Evolutionary conservation across 2,329 filamentous ascomycete species (phyloP), one percentile per base, ranked within the genome.

Genomic region (Myriosclerotinia scirpicola): DNA sequence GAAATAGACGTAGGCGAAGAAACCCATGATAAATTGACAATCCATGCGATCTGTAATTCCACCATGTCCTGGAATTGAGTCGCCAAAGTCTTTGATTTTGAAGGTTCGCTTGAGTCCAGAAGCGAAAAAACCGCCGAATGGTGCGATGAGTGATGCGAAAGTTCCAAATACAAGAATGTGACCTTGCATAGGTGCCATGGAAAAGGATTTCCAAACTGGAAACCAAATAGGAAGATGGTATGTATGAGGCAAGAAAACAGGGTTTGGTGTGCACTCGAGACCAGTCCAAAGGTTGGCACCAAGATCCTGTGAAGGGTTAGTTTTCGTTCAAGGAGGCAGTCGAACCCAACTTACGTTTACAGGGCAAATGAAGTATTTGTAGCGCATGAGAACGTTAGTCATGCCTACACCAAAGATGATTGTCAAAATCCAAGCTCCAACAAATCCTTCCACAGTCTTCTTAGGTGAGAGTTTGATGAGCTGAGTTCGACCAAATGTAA

Each of bases 21-120:
- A 95, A 11, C 95, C 95, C 95, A 99, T 99, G 82, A 98, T 98
- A 81, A 99, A 99, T 77, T 99, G 95, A 78, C 95, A 99, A 77
- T 99, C 95, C 94, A 99, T 98, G 69, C 95, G 91, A 77, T 99
- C 95, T 20, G 95, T 99, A 81, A 99, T 98, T 73, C 95, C 95
- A 69, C 95, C 95, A 75, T 99, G 95, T 30, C 95, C 95, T 1
- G 95, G 95, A 73, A 99, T 99, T 1, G 93, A 96, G 79, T 99
- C 92, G 72, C 95, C 95, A 80, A 99, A 99, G 81, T 99, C 95
- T 84, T 99, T 99, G 84, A 99, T 96, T 82, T 99, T 98, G 83
- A 99, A 99, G 5, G 94, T 97, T 40, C 95, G 91, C 85, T 99
- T 99, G 67, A 99, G 85, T 0, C 95, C 95, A 2, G 93, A 97